Conservation (phyloP, 2,329 filamentous ascomycete species). For the Aspergillus pseudoterreus region DNA sequence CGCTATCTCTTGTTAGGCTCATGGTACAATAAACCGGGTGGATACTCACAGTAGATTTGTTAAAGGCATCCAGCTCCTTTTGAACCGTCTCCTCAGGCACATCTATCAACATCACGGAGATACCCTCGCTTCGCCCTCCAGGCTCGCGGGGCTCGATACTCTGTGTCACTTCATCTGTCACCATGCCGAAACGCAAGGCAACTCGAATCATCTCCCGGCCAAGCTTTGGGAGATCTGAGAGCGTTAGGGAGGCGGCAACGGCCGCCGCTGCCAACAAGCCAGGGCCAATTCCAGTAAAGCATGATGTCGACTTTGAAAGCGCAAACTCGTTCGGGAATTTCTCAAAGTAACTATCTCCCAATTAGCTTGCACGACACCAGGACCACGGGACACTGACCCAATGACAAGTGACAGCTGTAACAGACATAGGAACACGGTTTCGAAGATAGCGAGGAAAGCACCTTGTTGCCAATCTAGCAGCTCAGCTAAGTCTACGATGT, state of each 20-base stretch:
- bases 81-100: conserved; percentile 18
- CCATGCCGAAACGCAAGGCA: conserved; percentile 48
- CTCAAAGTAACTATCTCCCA: conserved; percentile 9
- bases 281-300: conserved; percentile 39
- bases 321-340: conserved; percentile 2
- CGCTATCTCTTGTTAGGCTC: conserved; percentile 4
- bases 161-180: conserved; percentile 42
- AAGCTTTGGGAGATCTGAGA: conserved; percentile 37
- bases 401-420: conserved; percentile 44
- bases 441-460: conserved; percentile 42
- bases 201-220: conserved; percentile 43
- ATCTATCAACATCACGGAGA: conserved; percentile 24
- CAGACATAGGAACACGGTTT: conserved; percentile 43
- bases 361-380: not conserved
- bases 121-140: conserved; percentile 14
- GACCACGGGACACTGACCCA: conserved; percentile 30
- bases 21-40: not conserved
- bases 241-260: conserved; percentile 35
- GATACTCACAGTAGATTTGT: conserved; percentile 12
- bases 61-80: conserved; percentile 20
- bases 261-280: conserved; percentile 45
- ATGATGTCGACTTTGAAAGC: not conserved
- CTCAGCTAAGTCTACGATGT: conserved; percentile 13
- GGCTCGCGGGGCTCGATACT: conserved; percentile 38
- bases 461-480: conserved; percentile 36